phyloP scores from a whole-genome alignment of 495 filamentous ascomycete genomes.

The Pyrenula massariospora region DNA sequence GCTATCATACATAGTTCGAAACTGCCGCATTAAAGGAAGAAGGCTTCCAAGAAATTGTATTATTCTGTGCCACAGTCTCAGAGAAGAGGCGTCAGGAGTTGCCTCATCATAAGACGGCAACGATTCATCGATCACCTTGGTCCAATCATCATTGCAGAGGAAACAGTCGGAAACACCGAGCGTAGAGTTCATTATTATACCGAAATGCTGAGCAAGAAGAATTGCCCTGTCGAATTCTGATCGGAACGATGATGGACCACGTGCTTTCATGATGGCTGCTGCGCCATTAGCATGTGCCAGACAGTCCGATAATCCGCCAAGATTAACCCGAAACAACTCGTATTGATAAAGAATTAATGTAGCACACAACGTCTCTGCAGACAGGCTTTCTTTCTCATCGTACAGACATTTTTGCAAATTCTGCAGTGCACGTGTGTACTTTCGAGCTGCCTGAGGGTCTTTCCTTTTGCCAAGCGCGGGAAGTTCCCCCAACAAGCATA shows the following conservation, averaged over 20 bases:
- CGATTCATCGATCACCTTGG: background rate
- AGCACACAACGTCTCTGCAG: slow-evolving; percentile 1
- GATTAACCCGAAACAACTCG: background rate
- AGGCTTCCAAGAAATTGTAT: background rate
- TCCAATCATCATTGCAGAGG: background rate
- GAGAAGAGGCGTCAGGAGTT: background rate
- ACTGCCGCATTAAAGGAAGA: background rate
- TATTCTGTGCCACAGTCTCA: background rate
- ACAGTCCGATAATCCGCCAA: background rate
- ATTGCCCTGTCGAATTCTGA: background rate
- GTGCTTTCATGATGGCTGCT: background rate
- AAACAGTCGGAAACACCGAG: background rate
- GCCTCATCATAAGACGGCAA: background rate
- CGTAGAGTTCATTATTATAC: background rate
- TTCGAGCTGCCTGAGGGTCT: background rate
- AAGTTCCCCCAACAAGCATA: background rate
- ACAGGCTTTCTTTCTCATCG: background rate
- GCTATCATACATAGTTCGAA: background rate
- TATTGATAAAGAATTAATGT: background rate
- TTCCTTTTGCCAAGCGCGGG: background rate
- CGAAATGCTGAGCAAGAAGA: background rate
- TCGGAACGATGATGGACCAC: background rate
- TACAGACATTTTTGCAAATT: background rate
- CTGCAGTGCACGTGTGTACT: background rate
- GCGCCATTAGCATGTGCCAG: background rate